Conservation (phyloP, 2,329 filamentous ascomycete species). For the Fusarium multiceps region DNA sequence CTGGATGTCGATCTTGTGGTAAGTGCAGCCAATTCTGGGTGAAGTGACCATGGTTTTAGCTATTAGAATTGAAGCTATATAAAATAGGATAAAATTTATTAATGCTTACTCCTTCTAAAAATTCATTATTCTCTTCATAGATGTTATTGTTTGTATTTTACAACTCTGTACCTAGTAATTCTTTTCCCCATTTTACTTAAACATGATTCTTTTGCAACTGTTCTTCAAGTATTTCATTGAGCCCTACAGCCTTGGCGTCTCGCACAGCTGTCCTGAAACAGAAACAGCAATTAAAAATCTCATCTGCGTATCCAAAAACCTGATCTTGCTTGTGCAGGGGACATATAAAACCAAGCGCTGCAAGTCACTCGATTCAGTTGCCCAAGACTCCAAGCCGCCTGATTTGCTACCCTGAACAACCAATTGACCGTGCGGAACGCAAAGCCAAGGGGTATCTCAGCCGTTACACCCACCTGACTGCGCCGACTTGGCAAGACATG, state of each 20-base stretch:
- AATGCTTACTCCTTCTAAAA: no score
- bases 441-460: accelerated
- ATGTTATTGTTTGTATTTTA: no score
- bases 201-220: no score
- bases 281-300: neutral
- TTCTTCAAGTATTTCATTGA: no score
- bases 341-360: neutral
- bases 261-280: neutral
- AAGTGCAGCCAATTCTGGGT: no score
- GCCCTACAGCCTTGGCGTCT: neutral
- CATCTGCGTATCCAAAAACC: accelerated
- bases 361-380: neutral
- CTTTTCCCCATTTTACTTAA: no score
- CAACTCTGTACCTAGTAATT: no score
- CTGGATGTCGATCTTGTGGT: no score
- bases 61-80: no score
- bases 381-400: neutral
- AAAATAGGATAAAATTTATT: no score
- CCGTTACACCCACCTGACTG: neutral
- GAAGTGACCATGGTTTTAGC: no score
- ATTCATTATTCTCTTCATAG: no score
- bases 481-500: neutral
- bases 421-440: neutral
- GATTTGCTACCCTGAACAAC: neutral
- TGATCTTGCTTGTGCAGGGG: neutral